Evolutionary conservation across 2,329 filamentous ascomycete genomes (phyloP).

Genomic region (Pseudodiploospora longispora): DNA sequence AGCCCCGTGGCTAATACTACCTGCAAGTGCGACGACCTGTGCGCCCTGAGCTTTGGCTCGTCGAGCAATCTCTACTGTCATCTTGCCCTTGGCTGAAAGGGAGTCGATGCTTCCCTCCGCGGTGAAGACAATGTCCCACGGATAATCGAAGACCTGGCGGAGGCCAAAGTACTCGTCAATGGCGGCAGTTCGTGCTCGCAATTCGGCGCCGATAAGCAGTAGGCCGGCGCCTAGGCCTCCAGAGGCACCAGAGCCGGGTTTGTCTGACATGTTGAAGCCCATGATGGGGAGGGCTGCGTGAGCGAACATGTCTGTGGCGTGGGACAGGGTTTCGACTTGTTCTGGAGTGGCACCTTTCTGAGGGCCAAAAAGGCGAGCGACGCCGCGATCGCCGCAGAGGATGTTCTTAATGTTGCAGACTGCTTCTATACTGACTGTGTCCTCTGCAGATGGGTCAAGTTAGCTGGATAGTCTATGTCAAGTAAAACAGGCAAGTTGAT

Average conservation of each 20-base stretch:
- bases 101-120: slow-evolving; percentile 45
- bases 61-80: slow-evolving; percentile 43
- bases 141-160: slow-evolving; percentile 33
- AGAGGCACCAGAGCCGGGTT: slow-evolving; percentile 41
- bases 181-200: slow-evolving; percentile 40
- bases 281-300: slow-evolving; percentile 14
- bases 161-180: slow-evolving; percentile 43
- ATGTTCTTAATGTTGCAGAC: no score
- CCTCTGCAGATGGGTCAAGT: no score
- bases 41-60: slow-evolving; percentile 36
- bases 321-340: no score
- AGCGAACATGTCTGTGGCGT: no score
- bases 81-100: slow-evolving; percentile 44
- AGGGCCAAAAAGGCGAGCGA: no score
- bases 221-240: slow-evolving; percentile 45
- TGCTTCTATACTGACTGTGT: no score
- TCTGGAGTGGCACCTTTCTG: no score
- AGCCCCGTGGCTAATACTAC: slow-evolving; percentile 26
- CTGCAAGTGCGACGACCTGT: slow-evolving; percentile 34
- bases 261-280: slow-evolving; percentile 24
- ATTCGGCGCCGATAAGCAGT: slow-evolving; percentile 35
- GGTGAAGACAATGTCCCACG: slow-evolving; percentile 42
- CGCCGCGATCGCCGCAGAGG: no score
- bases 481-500: no score
- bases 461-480: no score